Percentiles rank a stretch among this genome's conserved stretches.
These are phyloP conservation scores for Hyaloscypha hepaticicola DNA, from an alignment of 495 filamentous ascomycete species.

Conservation along the genomic window DNA sequence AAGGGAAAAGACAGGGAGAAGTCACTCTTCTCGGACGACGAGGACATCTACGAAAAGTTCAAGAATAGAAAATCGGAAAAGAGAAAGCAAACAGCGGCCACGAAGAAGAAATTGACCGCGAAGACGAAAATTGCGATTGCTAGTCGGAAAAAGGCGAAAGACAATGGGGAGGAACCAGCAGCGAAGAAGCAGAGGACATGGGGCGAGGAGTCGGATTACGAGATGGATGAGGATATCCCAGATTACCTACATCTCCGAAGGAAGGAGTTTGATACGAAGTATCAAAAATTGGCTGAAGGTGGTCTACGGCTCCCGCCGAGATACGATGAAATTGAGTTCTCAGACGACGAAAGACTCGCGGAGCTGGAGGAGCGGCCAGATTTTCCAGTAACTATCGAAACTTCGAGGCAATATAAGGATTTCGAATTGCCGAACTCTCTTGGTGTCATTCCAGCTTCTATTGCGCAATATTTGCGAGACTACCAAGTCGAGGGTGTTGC, in stretches of 20 bases:
- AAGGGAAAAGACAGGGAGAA: conserved; percentile 33
- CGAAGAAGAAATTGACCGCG: conserved; percentile 32
- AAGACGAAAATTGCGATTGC: conserved; percentile 29
- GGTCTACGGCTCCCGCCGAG: conserved; percentile 77
- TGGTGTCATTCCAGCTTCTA: conserved; percentile 83
- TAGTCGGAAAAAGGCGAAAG: conserved; percentile 15
- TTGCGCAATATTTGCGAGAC: conserved; percentile 88
- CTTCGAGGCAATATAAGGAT: conserved; percentile 69
- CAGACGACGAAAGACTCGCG: conserved; percentile 72
- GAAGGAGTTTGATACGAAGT: conserved; percentile 55
- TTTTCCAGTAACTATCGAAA: conserved; percentile 57
- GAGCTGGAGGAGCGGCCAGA: conserved; percentile 65
- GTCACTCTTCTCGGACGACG: conserved; percentile 42
- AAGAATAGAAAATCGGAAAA: conserved; percentile 34
- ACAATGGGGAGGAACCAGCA: conserved; percentile 14
- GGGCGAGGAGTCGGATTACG: conserved; percentile 29
- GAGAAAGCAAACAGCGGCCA: conserved; percentile 23
- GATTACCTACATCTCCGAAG: conserved; percentile 52
- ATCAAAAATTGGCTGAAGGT: conserved; percentile 58
- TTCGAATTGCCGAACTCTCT: conserved; percentile 71
- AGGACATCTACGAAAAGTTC: conserved; percentile 37
- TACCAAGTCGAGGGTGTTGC: conserved; percentile 87
- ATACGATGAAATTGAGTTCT: conserved; percentile 82
- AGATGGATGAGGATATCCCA: conserved; percentile 40
- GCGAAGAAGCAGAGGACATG: conserved; percentile 23